Conservation (phyloP, 2,329 filamentous ascomycete genomes). For the Metarhizium anisopliae region DNA sequence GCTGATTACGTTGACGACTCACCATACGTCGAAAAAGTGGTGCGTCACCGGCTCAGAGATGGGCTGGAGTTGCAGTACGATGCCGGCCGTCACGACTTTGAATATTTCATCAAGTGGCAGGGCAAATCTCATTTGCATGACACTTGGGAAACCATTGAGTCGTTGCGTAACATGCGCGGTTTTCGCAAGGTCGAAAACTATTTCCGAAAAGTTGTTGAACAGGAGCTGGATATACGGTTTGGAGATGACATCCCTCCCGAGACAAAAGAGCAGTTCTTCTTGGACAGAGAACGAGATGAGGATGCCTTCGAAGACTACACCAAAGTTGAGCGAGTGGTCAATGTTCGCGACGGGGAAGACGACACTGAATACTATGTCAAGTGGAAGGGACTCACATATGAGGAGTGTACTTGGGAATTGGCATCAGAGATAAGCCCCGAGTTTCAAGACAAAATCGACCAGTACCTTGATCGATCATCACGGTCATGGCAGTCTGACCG, state of each 20-base stretch:
- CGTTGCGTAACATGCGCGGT: constrained; percentile 68
- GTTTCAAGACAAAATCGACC: constrained; percentile 84
- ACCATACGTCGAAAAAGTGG: constrained; percentile 82
- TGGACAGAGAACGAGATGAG: constrained; percentile 86
- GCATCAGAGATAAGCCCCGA: constrained; percentile 65
- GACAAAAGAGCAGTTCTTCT: constrained; percentile 84
- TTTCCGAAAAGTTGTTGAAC: constrained; percentile 71
- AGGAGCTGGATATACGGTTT: constrained; percentile 68
- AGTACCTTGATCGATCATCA: constrained; percentile 75
- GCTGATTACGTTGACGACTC: constrained; percentile 65
- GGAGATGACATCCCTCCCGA: constrained; percentile 73
- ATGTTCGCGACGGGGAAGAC: constrained; percentile 68
- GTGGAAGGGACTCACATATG: constrained; percentile 91
- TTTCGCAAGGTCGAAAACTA: constrained; percentile 92
- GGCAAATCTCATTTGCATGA: constrained; percentile 91
- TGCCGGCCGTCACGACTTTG: constrained; percentile 63
- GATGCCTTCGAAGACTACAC: constrained; percentile 86
- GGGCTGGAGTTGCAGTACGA: constrained; percentile 52
- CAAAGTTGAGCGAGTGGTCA: constrained; percentile 87
- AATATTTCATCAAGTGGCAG: constrained; percentile 95
- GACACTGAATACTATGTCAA: constrained; percentile 89
- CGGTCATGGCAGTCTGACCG: constrained; percentile 74
- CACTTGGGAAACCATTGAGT: constrained; percentile 80
- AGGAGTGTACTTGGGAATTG: constrained; percentile 89
- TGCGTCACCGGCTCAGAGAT: constrained; percentile 75